These are phyloP conservation scores for Niveomyces coronatus DNA, from an alignment of 2,329 filamentous ascomycete genomes.

Conservation along the genomic window DNA sequence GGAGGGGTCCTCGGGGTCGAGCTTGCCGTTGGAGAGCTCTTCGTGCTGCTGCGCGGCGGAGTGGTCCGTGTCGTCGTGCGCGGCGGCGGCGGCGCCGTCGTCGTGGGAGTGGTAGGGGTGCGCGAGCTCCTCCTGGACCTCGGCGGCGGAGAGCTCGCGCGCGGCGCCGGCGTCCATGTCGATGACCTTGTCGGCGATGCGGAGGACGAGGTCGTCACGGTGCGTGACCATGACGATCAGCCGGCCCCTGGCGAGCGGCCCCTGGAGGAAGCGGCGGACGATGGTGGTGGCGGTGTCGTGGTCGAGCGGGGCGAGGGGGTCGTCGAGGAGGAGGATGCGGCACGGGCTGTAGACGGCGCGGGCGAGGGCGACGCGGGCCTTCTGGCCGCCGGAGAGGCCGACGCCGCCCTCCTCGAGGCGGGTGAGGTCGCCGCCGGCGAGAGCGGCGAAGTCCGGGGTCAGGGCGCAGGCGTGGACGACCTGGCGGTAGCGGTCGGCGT, in stretches of 20 bases:
- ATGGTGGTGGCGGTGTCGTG: constrained; percentile 51
- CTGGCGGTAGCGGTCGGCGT: constrained; percentile 44
- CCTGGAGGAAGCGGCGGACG: constrained; percentile 50
- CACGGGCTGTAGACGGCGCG: constrained; percentile 50
- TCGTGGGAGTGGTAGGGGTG: constrained; percentile 25
- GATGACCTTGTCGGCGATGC: constrained; percentile 64
- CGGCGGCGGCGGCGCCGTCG: constrained; percentile 14
- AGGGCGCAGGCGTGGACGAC: constrained; percentile 53
- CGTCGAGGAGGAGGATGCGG: constrained; percentile 48
- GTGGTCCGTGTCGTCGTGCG: constrained; percentile 20
- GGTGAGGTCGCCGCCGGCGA: constrained; percentile 47
- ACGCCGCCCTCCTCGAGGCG: constrained; percentile 53
- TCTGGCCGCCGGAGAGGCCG: constrained; percentile 53
- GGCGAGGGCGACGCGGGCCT: constrained; percentile 52
- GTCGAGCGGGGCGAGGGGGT: constrained; percentile 53
- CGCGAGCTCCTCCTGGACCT: constrained; percentile 30
- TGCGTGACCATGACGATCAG: constrained; percentile 75
- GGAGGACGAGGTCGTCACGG: constrained; percentile 63
- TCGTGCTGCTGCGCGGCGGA: constrained; percentile 13
- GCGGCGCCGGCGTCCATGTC: constrained; percentile 55
- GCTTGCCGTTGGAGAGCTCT: constrained; percentile 13
- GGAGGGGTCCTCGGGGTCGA: constrained; percentile 23
- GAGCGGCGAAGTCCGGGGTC: constrained; percentile 42
- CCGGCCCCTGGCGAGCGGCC: constrained; percentile 48
- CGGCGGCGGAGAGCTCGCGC: constrained; percentile 34